Conservation (phyloP, 1,284 basidiomycete genomes). For the Phylloboletellus chloephorus region DNA sequence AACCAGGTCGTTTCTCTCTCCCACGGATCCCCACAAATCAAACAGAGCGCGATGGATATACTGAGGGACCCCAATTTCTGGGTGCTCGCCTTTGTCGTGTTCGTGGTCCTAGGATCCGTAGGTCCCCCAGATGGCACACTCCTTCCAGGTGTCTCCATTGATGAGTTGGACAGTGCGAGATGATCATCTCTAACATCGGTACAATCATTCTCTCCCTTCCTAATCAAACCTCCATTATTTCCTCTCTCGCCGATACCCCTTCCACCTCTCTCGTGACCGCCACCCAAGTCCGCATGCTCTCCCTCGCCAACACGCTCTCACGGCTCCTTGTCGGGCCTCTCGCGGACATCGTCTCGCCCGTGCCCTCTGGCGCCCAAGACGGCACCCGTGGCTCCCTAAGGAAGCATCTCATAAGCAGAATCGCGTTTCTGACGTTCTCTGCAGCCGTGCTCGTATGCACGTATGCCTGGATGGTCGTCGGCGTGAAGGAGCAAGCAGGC, state of each 20-base stretch:
- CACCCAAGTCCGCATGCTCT: constrained; percentile 64
- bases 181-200: constrained; percentile 76
- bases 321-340: constrained; percentile 65
- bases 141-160: background rate
- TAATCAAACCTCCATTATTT: constrained; percentile 21
- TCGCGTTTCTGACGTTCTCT: constrained; percentile 51
- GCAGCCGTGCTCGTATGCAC: constrained; percentile 44
- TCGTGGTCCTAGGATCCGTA: constrained; percentile 59
- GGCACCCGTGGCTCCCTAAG: constrained; percentile 33
- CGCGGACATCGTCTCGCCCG: constrained; percentile 65
- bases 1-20: constrained; percentile 21
- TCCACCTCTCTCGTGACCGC: constrained; percentile 37
- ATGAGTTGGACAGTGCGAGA: constrained; percentile 53
- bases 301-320: constrained; percentile 63
- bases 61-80: constrained; percentile 58
- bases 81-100: constrained; percentile 37
- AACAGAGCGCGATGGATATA: constrained; percentile 34
- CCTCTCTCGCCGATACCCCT: constrained; percentile 12
- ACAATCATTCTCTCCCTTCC: constrained; percentile 66
- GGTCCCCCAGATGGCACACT: constrained; percentile 25
- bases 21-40: constrained; percentile 33
- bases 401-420: constrained; percentile 54
- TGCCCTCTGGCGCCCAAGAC: constrained; percentile 36
- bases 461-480: constrained; percentile 50
- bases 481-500: constrained; percentile 42